Base-by-base conservation (phyloP, 345 rosid genomes). In the Arabis hirsuta region DNA sequence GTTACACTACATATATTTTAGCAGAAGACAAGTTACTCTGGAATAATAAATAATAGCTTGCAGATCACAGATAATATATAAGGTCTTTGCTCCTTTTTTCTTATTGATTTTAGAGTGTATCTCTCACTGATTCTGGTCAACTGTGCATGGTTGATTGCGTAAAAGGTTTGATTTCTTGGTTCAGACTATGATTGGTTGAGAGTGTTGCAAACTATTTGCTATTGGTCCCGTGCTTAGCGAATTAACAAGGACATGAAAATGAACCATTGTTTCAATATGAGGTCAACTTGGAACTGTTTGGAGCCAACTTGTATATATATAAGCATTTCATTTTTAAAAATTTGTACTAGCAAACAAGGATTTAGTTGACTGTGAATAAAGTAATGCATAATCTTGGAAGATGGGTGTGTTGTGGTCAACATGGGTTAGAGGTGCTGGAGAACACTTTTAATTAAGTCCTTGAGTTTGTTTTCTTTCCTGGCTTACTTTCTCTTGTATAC, bases 321-420 rank as follows among this genome's bases (percentile, higher is more conserved):
- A 34, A 34, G 38, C 9, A 34, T 34, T 34, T 34, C 38, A 6
- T 34, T 34, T 34, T 34, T 6, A 22, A 22, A 22, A 34, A 34
- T 29, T 7, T 70, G 38, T 51, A 58, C 31, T 32, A 51, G 44
- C 41, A 46, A 32, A 54, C 41, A 31, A 61, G 9, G 13, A 42
- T 52, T 16, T 24, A 38, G 74, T 71, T 71, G 67, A 39, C 50
- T 32, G 6, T 62, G 16, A 31, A 61, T 71, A 71, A 71, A 61
- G 14, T 16, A 61, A 71, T 61, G 53, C 51, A 60, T 4, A 71
- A 27, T 59, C 60, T 61, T 71, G 61, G 60, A 61, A 61, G 26
- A 60, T 29, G 27, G 16, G 29, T 0, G 38, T 34, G 26, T 1
- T 44, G 54, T 62, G 53, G 55, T 72, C 69, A 62, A 72, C 27